Base-by-base conservation (phyloP, 805 yeast genomes). In the Yarrowia yakushimensis region DNA sequence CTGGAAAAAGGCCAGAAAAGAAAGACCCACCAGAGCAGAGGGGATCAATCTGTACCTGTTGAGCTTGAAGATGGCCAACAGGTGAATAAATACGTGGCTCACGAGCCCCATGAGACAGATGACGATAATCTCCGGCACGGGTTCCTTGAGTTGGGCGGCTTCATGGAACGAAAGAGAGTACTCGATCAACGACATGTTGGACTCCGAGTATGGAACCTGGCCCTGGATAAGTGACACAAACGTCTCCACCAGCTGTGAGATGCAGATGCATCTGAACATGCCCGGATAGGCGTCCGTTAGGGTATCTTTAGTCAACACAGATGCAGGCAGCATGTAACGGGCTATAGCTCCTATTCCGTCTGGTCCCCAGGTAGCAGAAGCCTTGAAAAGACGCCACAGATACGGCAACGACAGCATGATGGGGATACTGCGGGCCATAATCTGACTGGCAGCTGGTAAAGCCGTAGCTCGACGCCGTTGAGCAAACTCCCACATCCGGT, bases 151-250 rank as follows among this genome's bases (percentile, higher is more conserved):
- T 45, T 78, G 77, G 70, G 81, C 87, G 63, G 81, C 85, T 67
- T 88, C 94, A 68, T 87, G 92, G 69, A 86, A 86, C 12, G 90
- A 88, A 15, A 87, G 71, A 4, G 93, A 86, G 68, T 84, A 86
- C 71, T 88, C 94, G 72, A 88, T 87, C 34, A 88, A 73, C 0
- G 94, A 85, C 66, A 87, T 76, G 0, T 90, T 90, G 15, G 85
- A 81, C 63, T 86, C 92, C 20, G 82, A 79, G 62, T 79, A 77
- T 8, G 90, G 87, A 25, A 75, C 72, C 43, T 76, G 76, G 10
- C 88, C 88, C 62, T 80, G 78, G 9, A 84, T 77, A 27, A 81
- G 82, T 2, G 87, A 77, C 10, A 84, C 76, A 67, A 87, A 84
- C 0, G 90, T 83, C 72, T 88, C 93, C 15, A 84, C 71, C 60